phyloP scores from a whole-genome alignment of 441 rosid species.

The Pelargonium exstipulatum region DNA sequence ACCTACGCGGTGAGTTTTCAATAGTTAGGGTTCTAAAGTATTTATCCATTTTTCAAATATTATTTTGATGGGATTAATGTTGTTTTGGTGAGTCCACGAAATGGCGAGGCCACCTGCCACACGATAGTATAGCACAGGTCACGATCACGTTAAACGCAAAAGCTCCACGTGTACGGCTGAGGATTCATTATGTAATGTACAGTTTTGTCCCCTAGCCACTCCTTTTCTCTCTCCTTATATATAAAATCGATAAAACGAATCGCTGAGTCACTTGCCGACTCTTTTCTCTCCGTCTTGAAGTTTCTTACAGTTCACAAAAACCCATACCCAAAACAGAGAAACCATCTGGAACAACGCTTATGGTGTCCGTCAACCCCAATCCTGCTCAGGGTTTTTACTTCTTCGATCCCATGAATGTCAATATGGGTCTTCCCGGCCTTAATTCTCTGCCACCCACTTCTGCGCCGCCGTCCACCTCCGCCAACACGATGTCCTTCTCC shows the following conservation, averaged over 20 bases:
- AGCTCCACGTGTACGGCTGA: constrained; percentile 2
- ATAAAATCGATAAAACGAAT: too few species aligned
- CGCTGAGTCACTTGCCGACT: too few species aligned
- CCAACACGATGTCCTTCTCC: constrained; percentile 21
- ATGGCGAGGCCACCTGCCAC: not conserved
- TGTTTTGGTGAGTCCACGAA: too few species aligned
- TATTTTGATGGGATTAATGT: too few species aligned
- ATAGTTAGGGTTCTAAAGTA: too few species aligned
- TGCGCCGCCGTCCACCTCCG: constrained; percentile 10
- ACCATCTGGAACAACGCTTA: constrained; percentile 15
- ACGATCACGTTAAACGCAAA: not conserved
- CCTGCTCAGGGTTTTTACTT: constrained; percentile 38
- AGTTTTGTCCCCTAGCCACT: not conserved
- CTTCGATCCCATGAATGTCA: constrained; percentile 38
- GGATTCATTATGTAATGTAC: not conserved
- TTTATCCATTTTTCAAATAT: too few species aligned
- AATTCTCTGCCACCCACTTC: constrained; percentile 20
- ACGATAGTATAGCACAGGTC: not conserved
- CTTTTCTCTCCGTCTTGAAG: too few species aligned
- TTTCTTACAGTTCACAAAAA: too few species aligned
- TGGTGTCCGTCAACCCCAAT: constrained; percentile 47
- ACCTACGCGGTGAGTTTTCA: too few species aligned
- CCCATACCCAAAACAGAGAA: too few species aligned
- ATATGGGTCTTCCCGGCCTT: constrained; percentile 28
- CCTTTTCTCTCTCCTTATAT: too few species aligned